Conservation (phyloP, 1,284 basidiomycete genomes). For the Papiliotrema nemorosa region DNA sequence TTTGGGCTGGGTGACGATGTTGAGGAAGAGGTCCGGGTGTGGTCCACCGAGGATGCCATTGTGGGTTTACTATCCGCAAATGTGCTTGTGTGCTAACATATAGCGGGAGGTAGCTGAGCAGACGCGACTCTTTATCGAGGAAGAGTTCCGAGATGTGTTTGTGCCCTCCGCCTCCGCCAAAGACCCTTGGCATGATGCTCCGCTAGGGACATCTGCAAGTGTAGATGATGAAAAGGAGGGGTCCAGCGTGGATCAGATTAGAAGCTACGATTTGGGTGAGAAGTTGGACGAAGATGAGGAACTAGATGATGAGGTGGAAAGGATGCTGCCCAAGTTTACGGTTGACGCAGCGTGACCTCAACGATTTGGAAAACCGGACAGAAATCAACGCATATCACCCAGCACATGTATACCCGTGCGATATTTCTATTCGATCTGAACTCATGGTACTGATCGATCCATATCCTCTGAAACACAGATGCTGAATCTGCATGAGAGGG, state of each 20-base stretch:
- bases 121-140: slow-evolving; percentile 33
- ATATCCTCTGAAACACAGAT: no score
- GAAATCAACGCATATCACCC: no score
- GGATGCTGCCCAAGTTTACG: background rate
- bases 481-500: no score
- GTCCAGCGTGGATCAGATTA: slow-evolving; percentile 1
- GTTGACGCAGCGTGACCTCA: no score
- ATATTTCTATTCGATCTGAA: no score
- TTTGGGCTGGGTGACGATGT: slow-evolving; percentile 31
- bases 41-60: slow-evolving; percentile 34
- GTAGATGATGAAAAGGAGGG: background rate
- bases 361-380: no score
- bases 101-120: slow-evolving; percentile 34
- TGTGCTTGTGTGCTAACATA: background rate
- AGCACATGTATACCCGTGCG: no score
- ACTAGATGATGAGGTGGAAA: slow-evolving; percentile 4
- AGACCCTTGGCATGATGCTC: background rate
- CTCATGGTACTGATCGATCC: no score
- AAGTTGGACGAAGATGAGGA: slow-evolving; percentile 6
- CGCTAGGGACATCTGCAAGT: background rate
- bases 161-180: slow-evolving; percentile 10
- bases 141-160: slow-evolving; percentile 36
- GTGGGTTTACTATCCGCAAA: slow-evolving; percentile 18
- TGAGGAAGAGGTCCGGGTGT: slow-evolving; percentile 23
- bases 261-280: background rate